Conservation (phyloP, 257 asterid genomes). For the Solanum medicagineum region DNA sequence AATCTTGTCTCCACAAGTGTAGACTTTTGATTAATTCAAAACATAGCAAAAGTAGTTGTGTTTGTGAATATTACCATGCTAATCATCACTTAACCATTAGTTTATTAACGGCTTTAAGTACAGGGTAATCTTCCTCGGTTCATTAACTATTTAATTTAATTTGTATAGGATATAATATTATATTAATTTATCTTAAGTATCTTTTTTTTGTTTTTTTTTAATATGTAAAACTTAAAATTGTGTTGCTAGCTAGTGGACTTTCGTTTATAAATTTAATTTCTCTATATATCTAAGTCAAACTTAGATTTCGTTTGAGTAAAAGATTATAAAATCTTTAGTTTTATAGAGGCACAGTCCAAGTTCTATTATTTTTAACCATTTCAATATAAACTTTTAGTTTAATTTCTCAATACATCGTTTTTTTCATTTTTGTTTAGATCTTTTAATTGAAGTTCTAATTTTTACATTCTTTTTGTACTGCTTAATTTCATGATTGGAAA, state of each 20-base stretch:
- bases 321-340: neutral
- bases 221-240: neutral
- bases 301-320: neutral
- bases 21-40: conserved; percentile 3
- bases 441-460: no score
- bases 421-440: no score
- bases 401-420: no score
- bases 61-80: neutral
- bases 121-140: neutral
- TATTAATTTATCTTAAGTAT: no score
- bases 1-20: conserved; percentile 14
- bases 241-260: neutral
- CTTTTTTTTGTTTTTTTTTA: no score
- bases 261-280: neutral
- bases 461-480: no score
- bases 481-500: no score
- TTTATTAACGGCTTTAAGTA: neutral
- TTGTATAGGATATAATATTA: no score
- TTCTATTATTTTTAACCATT: neutral
- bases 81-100: neutral
- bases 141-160: neutral
- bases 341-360: neutral
- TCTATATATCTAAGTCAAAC: neutral
- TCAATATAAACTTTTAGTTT: neutral
- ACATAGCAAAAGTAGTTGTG: neutral